Evolutionary conservation across 495 filamentous ascomycete species (phyloP).

Genomic region (Aspergillus leporis): DNA sequence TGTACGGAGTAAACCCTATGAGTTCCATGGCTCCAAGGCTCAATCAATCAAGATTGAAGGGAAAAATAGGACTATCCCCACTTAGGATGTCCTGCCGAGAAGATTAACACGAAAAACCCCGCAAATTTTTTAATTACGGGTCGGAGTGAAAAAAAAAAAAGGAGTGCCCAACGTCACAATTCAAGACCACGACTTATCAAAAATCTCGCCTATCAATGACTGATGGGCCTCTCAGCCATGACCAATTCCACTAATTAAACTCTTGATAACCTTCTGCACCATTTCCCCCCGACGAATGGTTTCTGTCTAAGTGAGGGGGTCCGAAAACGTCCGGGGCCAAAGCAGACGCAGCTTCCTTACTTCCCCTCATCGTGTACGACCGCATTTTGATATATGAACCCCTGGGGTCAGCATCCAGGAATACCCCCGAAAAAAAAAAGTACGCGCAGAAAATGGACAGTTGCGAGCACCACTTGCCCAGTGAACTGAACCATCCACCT

Average conservation of each 20-base stretch:
- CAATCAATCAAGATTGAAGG: too few species aligned
- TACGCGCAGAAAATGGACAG: conserved; percentile 13
- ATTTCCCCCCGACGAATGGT: not conserved
- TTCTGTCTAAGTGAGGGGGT: conserved; percentile 7
- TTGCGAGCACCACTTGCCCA: not conserved
- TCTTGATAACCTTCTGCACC: not conserved
- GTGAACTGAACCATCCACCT: not conserved
- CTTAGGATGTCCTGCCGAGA: conserved; percentile 17
- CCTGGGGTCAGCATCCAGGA: not conserved
- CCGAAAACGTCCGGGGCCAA: not conserved
- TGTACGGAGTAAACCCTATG: not conserved
- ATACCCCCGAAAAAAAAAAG: not conserved
- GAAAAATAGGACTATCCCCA: conserved; percentile 5
- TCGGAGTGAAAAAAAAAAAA: not conserved
- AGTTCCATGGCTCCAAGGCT: not conserved
- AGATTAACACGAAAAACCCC: conserved; percentile 3
- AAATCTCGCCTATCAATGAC: conserved; percentile 2
- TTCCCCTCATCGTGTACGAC: not conserved
- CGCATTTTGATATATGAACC: conserved; percentile 4
- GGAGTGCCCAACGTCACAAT: not conserved
- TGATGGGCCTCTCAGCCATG: not conserved
- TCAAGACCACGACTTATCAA: not conserved
- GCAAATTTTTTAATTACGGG: not conserved
- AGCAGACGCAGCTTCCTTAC: not conserved
- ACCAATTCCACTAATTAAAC: conserved; percentile 10